Base-by-base conservation (phyloP, 805 yeast species). In the Candida glaebosa region DNA sequence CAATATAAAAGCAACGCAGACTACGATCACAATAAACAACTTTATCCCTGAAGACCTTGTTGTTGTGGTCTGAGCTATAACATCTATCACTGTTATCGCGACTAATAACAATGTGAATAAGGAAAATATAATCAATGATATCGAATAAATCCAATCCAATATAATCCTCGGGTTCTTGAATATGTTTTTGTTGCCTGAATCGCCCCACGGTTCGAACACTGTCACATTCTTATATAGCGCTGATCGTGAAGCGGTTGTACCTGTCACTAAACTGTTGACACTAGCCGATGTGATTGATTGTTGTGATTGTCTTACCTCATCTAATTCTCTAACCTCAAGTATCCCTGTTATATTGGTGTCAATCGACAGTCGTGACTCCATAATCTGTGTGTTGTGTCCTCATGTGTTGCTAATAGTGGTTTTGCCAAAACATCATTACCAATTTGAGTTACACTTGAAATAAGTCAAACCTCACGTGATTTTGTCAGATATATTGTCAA, bases 51-150 rank as follows among this genome's bases (percentile, higher is more conserved):
- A 78, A 45, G 78, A 76, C 9, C 71, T 62, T 3, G 78, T 63
- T 5, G 68, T 67, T 2, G 79, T 68, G 1, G 83, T 71, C 49
- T 78, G 76, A 1, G 76, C 67, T 45, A 89, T 79, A 22, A 88
- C 79, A 60, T 91, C 97, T 12, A 88, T 76, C 0, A 95, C 95
- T 0, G 91, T 68, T 6, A 84, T 85, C 2, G 86, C 68, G 19
- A 81, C 67, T 41, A 89, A 76, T 0, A 81, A 87, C 16, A 84
- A 51, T 41, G 54, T 42, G 10, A 61, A 33, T 2, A 55, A 18
- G 4, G 54, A 49, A 18, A 58, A 44, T 3, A 60, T 43, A 6
- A 61, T 28, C 28, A 58, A 49, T 6, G 63, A 60, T 10, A 60
- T 50, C 1, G 66, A 60, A 44, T 59, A 60, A 16, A 61, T 44